A percentile compares a stretch with the other conserved stretches of the same genome.
phyloP scores from a whole-genome alignment of 1,139 yeast species.

The Scheffersomyces segobiensis region DNA sequence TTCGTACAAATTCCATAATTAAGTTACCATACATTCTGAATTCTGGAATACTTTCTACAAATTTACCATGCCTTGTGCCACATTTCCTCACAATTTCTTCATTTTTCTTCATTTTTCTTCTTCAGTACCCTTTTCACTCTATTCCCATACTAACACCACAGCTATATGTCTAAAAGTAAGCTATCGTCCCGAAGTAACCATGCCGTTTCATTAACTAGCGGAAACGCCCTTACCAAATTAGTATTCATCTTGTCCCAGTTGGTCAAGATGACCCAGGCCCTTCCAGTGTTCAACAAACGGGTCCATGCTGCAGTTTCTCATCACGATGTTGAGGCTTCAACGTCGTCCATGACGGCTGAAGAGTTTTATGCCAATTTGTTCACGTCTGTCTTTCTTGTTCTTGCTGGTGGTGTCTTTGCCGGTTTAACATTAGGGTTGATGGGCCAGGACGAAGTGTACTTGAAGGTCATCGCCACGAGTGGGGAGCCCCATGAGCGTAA shows the following conservation, averaged over 20 bases:
- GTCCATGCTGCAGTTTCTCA: slow-evolving; percentile 1
- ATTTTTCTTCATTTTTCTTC: neutral
- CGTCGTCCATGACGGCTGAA: slow-evolving; percentile 29
- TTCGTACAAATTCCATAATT: neutral
- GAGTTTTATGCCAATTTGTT: slow-evolving; percentile 56
- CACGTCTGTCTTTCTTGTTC: slow-evolving; percentile 67
- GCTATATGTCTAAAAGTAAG: slow-evolving; percentile 22
- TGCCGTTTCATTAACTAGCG: slow-evolving; percentile 23
- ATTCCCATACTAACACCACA: slow-evolving; percentile 3
- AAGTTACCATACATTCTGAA: too few relatives aligned
- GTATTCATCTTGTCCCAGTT: slow-evolving; percentile 23
- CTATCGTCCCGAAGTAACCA: slow-evolving; percentile 22
- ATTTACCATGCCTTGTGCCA: neutral
- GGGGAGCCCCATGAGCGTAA: slow-evolving; percentile 62
- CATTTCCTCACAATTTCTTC: neutral
- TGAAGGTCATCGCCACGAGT: slow-evolving; percentile 65
- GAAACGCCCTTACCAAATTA: slow-evolving; percentile 19
- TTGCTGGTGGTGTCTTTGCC: slow-evolving; percentile 94
- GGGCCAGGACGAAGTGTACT: slow-evolving; percentile 97
- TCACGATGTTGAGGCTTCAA: slow-evolving; percentile 3
- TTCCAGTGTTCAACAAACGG: slow-evolving; percentile 10
- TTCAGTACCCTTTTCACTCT: neutral
- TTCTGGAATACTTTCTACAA: neutral
- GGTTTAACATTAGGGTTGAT: slow-evolving; percentile 91
- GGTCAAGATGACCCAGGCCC: slow-evolving; percentile 21